Conservation (phyloP, 1,284 basidiomycete species). For the Boletus semigastroideus region DNA sequence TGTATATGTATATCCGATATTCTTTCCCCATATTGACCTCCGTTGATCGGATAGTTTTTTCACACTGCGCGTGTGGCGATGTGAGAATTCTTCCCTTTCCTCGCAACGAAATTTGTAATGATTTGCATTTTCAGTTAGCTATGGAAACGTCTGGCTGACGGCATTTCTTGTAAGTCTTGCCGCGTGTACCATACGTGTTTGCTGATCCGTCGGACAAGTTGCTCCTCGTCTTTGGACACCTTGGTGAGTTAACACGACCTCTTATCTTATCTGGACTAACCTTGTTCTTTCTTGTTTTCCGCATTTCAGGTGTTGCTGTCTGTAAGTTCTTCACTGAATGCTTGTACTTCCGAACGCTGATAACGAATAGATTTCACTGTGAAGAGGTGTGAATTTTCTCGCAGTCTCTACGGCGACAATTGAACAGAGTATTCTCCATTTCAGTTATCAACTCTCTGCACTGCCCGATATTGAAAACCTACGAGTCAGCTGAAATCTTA, state of each 20-base stretch:
- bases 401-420: not conserved
- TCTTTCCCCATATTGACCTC: not conserved
- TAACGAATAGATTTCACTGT: slow-evolving; percentile 41
- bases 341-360: not conserved
- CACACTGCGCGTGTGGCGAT: slow-evolving; percentile 66
- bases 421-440: slow-evolving; percentile 24
- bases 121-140: slow-evolving; percentile 49
- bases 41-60: slow-evolving; percentile 48
- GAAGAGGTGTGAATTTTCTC: slow-evolving; percentile 40
- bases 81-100: slow-evolving; percentile 38
- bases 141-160: slow-evolving; percentile 53
- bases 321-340: slow-evolving; percentile 14
- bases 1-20: slow-evolving; percentile 24
- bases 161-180: slow-evolving; percentile 49
- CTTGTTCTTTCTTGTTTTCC: not conserved
- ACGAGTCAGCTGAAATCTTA: slow-evolving; percentile 15
- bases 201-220: slow-evolving; percentile 36
- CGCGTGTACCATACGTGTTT: not conserved
- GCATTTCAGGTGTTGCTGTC: slow-evolving; percentile 12
- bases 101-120: not conserved
- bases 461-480: slow-evolving; percentile 13
- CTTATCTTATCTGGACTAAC: slow-evolving; percentile 3
- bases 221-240: slow-evolving; percentile 45
- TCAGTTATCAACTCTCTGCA: slow-evolving; percentile 12
- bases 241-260: slow-evolving; percentile 37